Conservation (phyloP, 2,329 filamentous ascomycete genomes). For the Aspergillus sp. region DNA sequence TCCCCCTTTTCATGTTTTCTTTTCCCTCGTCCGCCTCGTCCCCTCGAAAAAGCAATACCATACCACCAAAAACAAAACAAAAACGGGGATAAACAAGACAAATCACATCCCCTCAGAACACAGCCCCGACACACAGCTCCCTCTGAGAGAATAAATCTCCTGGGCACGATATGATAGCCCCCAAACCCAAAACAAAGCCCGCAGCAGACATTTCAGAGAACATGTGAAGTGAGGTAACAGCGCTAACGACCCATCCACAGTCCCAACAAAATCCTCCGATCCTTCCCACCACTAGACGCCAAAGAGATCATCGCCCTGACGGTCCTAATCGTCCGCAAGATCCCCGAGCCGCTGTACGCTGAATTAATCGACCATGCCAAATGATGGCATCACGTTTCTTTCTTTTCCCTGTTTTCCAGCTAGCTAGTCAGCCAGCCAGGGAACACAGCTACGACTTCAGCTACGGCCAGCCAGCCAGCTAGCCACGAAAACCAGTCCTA, state of each 20-base stretch:
- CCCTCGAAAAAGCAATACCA: background rate
- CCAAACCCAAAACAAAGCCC: background rate
- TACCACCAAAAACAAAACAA: slow-evolving; percentile 6
- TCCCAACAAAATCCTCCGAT: slow-evolving; percentile 87
- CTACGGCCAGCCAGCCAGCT: too few species aligned
- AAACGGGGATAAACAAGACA: background rate
- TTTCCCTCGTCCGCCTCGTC: background rate
- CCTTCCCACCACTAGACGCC: slow-evolving; percentile 80
- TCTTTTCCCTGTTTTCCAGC: background rate
- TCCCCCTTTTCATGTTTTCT: slow-evolving; percentile 1
- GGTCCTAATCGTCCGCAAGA: slow-evolving; percentile 82
- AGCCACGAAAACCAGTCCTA: background rate
- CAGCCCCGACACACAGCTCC: background rate
- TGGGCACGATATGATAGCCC: background rate
- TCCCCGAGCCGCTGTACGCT: slow-evolving; percentile 85
- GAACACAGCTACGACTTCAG: background rate
- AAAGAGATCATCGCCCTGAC: slow-evolving; percentile 83
- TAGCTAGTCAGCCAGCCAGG: background rate
- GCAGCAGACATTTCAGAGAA: background rate
- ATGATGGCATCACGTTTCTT: slow-evolving; percentile 21
- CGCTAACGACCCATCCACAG: slow-evolving; percentile 52
- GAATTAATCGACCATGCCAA: slow-evolving; percentile 85
- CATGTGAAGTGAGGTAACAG: too few species aligned
- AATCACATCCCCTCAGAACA: background rate
- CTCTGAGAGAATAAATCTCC: background rate